Base-by-base conservation (phyloP, 805 yeast species). In the Cyberlindnera sargentensis region DNA sequence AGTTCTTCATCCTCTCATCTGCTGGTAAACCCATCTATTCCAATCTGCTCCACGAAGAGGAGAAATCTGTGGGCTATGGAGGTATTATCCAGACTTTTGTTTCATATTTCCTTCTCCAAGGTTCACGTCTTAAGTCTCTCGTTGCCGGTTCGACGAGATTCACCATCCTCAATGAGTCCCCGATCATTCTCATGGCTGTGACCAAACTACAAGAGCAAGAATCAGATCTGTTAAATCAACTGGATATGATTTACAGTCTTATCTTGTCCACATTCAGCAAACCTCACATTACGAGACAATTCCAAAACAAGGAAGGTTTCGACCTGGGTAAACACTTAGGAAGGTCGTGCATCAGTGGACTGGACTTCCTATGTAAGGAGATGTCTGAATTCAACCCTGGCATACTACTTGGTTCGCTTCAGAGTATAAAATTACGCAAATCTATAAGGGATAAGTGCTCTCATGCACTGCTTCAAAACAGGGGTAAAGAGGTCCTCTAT, bases 21-120 rank as follows among this genome's bases (percentile, higher is more conserved):
- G 95, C 96, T 1, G 96, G 96, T 0, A 89, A 89, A 58, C 95
- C 95, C 2, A 82, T 89, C 5, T 89, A 83, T 61, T 77, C 95
- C 2, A 39, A 42, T 10, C 77, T 80, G 57, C 95, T 93, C 2
- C 66, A 78, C 2, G 90, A 43, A 20, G 47, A 85, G 42, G 81
- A 78, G 32, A 62, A 78, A 11, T 68, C 83, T 2, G 64, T 84
- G 36, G 82, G 87, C 0, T 82, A 83, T 53, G 78, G 83, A 67
- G 96, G 95, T 1, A 68, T 89, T 2, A 73, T 89, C 3, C 90
- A 89, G 50, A 86, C 96, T 0, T 75, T 89, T 6, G 73, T 87
- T 7, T 76, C 83, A 8, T 81, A 80, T 40, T 89, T 84, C 57
- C 75, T 78, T 51, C 72, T 68, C 5, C 55, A 61, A 36, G 58